A percentile compares a stretch with the other conserved stretches of the same genome.
phyloP scores from a whole-genome alignment of 2,329 filamentous ascomycete species.

The Monosporascus sp. region DNA sequence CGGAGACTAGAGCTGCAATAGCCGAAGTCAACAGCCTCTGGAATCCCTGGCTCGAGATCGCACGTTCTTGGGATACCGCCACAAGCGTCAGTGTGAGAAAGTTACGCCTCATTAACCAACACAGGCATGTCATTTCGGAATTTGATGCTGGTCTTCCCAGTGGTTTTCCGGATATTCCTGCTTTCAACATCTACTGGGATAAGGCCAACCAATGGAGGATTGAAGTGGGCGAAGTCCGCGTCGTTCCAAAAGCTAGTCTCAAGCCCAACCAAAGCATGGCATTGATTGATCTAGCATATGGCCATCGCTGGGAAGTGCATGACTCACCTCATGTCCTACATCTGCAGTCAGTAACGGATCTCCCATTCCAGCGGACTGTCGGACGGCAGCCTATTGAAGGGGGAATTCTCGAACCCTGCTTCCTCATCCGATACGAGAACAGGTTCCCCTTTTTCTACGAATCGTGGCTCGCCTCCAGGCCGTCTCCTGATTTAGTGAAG shows the following conservation, averaged over 20 bases:
- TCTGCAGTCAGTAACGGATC: constrained; percentile 23
- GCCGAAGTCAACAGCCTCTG: constrained; percentile 32
- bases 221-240: constrained; percentile 19
- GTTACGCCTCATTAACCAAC: constrained; percentile 30
- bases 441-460: constrained; percentile 37
- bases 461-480: constrained; percentile 38
- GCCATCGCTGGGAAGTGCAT: constrained; percentile 38
- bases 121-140: constrained; percentile 25
- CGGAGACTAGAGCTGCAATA: constrained; percentile 32
- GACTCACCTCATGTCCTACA: constrained; percentile 39
- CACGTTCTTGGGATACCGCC: constrained; percentile 35
- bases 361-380: constrained; percentile 16
- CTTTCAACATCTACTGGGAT: constrained; percentile 37
- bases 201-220: constrained; percentile 30
- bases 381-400: constrained; percentile 10
- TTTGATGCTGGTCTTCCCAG: constrained; percentile 42
- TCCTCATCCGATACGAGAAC: constrained; percentile 35
- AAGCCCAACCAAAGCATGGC: constrained; percentile 38
- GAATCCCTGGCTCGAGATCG: constrained; percentile 43
- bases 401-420: constrained; percentile 19
- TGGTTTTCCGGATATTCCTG: constrained; percentile 29
- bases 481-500: constrained; percentile 34
- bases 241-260: constrained; percentile 3
- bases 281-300: constrained; percentile 42
- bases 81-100: constrained; percentile 26